A percentile compares a stretch with the other conserved stretches of the same genome.
phyloP scores from a whole-genome alignment of 768 basidiomycete genomes.

The Leccinum ochraceum region DNA sequence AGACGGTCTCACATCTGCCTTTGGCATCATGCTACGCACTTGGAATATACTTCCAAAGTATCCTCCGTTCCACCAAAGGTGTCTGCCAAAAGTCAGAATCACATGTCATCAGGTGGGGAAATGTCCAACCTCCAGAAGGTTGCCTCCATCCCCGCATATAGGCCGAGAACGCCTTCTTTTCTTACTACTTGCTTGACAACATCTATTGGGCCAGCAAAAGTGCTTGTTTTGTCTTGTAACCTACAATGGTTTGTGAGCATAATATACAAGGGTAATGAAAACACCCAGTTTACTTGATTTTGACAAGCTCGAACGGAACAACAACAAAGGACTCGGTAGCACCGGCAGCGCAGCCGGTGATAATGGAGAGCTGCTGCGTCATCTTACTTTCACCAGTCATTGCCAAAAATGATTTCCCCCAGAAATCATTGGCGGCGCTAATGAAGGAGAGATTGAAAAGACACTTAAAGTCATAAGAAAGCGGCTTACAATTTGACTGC shows the following conservation, averaged over 20 bases:
- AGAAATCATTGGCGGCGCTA: conserved; percentile 90
- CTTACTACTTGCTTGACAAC: conserved; percentile 79
- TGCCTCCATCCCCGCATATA: conserved; percentile 95
- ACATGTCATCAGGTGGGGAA: background rate
- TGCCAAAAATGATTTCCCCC: conserved; percentile 79
- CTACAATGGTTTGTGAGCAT: conserved; percentile 36
- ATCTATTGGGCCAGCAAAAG: conserved; percentile 89
- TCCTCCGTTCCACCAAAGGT: conserved; percentile 92
- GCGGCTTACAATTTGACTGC: conserved; percentile 86
- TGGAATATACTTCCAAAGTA: conserved; percentile 95
- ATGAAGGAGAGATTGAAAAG: conserved; percentile 5
- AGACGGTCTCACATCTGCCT: conserved; percentile 65
- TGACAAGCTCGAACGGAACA: conserved; percentile 95
- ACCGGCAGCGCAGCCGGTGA: conserved; percentile 93
- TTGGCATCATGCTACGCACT: conserved; percentile 77
- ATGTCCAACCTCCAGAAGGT: conserved; percentile 87
- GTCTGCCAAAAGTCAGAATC: conserved; percentile 43
- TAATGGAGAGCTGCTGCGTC: conserved; percentile 82
- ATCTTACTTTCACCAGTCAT: conserved; percentile 76
- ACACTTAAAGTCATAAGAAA: background rate
- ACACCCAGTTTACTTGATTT: conserved; percentile 64
- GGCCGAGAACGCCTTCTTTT: conserved; percentile 78
- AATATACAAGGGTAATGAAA: background rate
- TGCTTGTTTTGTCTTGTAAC: conserved; percentile 90
- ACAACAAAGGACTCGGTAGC: conserved; percentile 95